Evolutionary conservation across 306 rosid genomes (phyloP).

Genomic region (Cucumis cinereus): DNA sequence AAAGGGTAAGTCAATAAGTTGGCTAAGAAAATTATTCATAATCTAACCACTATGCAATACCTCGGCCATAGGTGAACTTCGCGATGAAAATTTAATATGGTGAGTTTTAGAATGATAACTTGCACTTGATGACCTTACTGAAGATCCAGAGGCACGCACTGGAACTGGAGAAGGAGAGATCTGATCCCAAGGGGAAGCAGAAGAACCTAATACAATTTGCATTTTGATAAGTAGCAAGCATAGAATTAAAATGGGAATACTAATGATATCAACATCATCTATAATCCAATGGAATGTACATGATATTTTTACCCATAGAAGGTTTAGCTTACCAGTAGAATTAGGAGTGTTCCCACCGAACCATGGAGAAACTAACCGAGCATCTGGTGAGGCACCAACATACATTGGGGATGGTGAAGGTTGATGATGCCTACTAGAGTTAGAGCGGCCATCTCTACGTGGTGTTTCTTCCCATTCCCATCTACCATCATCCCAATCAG

Average conservation of each 20-base stretch:
- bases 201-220: conserved; percentile 32
- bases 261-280: not conserved
- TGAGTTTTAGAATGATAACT: conserved; percentile 55
- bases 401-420: conserved; percentile 93
- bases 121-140: conserved; percentile 48
- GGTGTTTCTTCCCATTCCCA: conserved; percentile 99
- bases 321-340: conserved; percentile 42
- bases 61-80: conserved; percentile 36
- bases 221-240: conserved; percentile 1
- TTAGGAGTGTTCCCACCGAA: conserved; percentile 65
- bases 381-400: conserved; percentile 93
- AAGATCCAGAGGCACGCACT: conserved; percentile 81
- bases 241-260: not conserved
- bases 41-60: conserved; percentile 23
- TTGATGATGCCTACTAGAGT: conserved; percentile 49
- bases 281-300: conserved; percentile 4
- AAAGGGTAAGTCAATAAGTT: not conserved
- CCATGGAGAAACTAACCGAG: conserved; percentile 92
- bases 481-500: conserved; percentile 89
- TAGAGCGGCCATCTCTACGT: conserved; percentile 48
- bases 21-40: not conserved
- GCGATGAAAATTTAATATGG: conserved; percentile 35
- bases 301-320: conserved; percentile 2
- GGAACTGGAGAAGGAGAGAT: conserved; percentile 90
- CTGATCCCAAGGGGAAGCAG: conserved; percentile 89